Base-by-base conservation (phyloP, 495 filamentous ascomycete genomes). In the Annulohypoxylon nitens region DNA sequence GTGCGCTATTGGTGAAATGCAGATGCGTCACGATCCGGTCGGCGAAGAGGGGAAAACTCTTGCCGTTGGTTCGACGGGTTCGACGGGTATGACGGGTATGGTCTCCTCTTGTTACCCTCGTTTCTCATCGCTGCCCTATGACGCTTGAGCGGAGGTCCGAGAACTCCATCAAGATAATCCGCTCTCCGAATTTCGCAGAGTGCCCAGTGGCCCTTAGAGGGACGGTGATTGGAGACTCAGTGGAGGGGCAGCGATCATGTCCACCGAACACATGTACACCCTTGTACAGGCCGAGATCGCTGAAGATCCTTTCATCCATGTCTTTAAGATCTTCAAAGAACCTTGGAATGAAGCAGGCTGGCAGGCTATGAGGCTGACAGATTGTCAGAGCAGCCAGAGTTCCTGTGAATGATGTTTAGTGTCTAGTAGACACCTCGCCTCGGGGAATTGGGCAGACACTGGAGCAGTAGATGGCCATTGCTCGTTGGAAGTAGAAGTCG, bases 181-280 rank as follows among this genome's bases (percentile, higher is more conserved):
- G 50, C 26, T 36, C 60, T 73, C 71, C 71, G 66, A 67, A 48
- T 11, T 14, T 70, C 67, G 71, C 71, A 63, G 62, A n/a, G 41
- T 30, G 30, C 5, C 30, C 30, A 30, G 39, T 34, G 11, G 36
- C 62, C 37, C 33, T 58, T 23, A 61, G 26, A 64, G 30, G 14
- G 43, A 36, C 53, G 39, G 54, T 34, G 54, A 61, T 16, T 39
- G 16, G 43, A 47, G 43, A 47, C 12, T 47, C 16, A 9, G n/a
- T 47, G 33, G 43, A 54, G 23, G 61, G 34, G 51, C 23, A 48
- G 37, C 25, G 12, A 14, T 10, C 50, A 43, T 8, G 50, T 18
- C 59, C 33, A 30, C 14, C 50, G 12, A 36, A 9, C 26, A 20
- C 30, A n/a, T 55, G 55, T 26, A 18, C 5, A 9, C 26, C 33